Base-by-base conservation (phyloP, 2,329 filamentous ascomycete genomes). In the Alternaria ethzedia region DNA sequence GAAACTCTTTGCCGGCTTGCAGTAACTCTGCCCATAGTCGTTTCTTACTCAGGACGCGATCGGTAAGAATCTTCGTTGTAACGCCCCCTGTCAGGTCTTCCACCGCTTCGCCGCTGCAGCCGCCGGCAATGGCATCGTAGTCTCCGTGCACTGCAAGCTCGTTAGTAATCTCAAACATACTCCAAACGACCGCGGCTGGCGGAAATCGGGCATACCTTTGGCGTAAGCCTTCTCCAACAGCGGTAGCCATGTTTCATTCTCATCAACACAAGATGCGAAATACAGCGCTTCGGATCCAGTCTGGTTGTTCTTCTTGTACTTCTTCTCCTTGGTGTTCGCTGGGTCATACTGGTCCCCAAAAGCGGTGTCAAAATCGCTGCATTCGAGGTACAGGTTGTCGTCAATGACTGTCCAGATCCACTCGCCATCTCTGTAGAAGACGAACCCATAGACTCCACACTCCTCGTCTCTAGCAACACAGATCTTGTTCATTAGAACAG, bases 401-500 rank as follows among this genome's bases (percentile, higher is more conserved):
- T 97, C 94, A 57, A 97, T 88, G 54, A 97, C 94, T 50, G 91
- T 94, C 75, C 93, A 93, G 61, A 95, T 91, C 94, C 93, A 97
- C 52, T 81, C 78, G 36, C 80, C 80, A 47, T 82, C 80, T 56
- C 92, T 86, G 78, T 91, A 88, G 74, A 96, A 95, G 6, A 96
- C 91, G 69, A 96, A 96, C 0, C 93, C 93, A 67, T 96, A 96
- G 0, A 95, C 91, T 5, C 92, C 92, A 4, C 93, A 88, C 23
- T 87, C 84, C 74, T 92, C 87, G 68, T 96, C 87, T 21, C 87
- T 86, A 4, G 87, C 89, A 32, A 96, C 91, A 68, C 92, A 96
- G 6, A 94, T 83, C 57, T 83, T 87, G 75, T 93, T 87, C 55
- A 96, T 91, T 51, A 95, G 79, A 0, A 86, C 86, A 15, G 86